Conservation (phyloP, 2,329 filamentous ascomycete genomes). For the Aspergillus vadensis region DNA sequence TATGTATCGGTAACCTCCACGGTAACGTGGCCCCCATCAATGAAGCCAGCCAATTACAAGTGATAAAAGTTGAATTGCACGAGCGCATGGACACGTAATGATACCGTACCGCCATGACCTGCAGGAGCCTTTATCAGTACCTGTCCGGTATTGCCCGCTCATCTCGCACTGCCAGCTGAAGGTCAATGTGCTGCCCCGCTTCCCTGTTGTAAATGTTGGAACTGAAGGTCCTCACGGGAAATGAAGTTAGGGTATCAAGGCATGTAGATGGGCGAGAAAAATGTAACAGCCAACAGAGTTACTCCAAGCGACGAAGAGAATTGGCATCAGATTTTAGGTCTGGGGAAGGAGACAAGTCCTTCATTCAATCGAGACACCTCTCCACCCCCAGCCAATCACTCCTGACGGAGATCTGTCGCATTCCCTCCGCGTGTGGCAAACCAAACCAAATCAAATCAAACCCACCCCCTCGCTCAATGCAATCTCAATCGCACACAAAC, state of each 20-base stretch:
- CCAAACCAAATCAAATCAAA: neutral
- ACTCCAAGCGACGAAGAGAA: neutral
- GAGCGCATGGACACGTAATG: neutral
- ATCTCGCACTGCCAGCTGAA: neutral
- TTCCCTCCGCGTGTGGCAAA: conserved; percentile 5
- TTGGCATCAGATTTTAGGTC: neutral
- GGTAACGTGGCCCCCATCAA: neutral
- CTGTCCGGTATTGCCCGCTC: neutral
- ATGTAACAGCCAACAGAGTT: neutral
- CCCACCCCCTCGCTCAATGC: neutral
- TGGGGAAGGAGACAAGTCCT: neutral
- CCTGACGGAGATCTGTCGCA: conserved; percentile 4
- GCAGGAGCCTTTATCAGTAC: conserved; percentile 2
- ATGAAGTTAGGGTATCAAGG: neutral
- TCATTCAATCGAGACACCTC: neutral
- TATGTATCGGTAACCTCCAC: neutral
- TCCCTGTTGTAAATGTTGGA: neutral
- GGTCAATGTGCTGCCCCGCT: neutral
- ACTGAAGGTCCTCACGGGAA: neutral
- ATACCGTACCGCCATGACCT: conserved; percentile 1
- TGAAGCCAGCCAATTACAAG: neutral
- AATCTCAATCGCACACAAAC: neutral
- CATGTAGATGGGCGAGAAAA: neutral
- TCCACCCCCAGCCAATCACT: neutral
- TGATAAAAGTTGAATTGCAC: neutral